Conservation (phyloP, 768 basidiomycete species). For the Cystobasidium onofrii region DNA sequence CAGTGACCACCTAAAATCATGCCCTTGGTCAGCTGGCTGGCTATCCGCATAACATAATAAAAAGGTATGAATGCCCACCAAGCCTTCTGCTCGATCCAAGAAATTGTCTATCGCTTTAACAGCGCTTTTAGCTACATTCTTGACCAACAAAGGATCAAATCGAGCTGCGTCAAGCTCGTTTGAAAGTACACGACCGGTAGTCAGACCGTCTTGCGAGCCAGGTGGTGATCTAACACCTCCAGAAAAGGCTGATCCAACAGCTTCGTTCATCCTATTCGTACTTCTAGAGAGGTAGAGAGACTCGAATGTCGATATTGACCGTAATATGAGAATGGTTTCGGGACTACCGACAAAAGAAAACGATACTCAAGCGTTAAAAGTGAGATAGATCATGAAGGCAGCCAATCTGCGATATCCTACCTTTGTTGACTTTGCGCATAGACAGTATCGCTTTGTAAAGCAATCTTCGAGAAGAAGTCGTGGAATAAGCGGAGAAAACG, state of each 20-base stretch:
- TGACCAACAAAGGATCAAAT: conserved; percentile 82
- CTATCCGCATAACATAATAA: not conserved
- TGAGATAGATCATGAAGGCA: too few species aligned
- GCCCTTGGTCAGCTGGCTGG: not conserved
- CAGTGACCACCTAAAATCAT: conserved; percentile 56
- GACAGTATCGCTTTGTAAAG: conserved; percentile 87
- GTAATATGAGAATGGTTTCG: conserved; percentile 80
- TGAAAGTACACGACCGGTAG: conserved; percentile 64
- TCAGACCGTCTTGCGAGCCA: conserved; percentile 64
- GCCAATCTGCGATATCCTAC: conserved; percentile 46
- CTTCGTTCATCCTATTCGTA: conserved; percentile 72
- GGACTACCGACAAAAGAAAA: conserved; percentile 53
- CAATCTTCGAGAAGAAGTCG: conserved; percentile 90
- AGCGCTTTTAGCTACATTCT: conserved; percentile 66
- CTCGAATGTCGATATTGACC: conserved; percentile 75
- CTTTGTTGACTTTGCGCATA: conserved; percentile 79
- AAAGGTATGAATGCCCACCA: conserved; percentile 52
- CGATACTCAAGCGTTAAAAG: too few species aligned
- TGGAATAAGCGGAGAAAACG: conserved; percentile 82
- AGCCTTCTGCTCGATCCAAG: conserved; percentile 56
- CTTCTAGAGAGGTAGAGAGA: conserved; percentile 79
- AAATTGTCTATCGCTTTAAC: conserved; percentile 63
- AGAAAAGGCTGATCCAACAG: conserved; percentile 65
- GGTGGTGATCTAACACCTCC: conserved; percentile 56
- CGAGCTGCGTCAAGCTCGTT: conserved; percentile 89